Evolutionary conservation across 768 basidiomycete species (phyloP).

Genomic region (Lactifluus hygrophoroides): DNA sequence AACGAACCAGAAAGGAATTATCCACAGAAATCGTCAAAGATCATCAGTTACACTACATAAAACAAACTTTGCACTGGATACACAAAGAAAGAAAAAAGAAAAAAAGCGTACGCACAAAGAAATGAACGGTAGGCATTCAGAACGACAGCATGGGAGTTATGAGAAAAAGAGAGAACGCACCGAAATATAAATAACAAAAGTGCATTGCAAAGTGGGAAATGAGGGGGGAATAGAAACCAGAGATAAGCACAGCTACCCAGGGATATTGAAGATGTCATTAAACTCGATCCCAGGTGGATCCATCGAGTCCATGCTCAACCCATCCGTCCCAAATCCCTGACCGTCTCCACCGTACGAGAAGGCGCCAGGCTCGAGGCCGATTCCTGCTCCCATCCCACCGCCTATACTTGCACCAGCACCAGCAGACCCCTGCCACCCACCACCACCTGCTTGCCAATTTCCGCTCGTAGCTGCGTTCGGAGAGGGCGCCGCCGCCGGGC

Average conservation of each 20-base stretch:
- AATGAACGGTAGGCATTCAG: not conserved
- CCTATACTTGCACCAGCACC: slow-evolving; percentile 1
- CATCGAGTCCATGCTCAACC: slow-evolving; percentile 14
- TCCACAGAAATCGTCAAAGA: slow-evolving; percentile 10
- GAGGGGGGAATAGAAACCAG: not conserved
- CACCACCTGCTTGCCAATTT: slow-evolving; percentile 10
- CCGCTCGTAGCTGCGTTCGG: slow-evolving; percentile 5
- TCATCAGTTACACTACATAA: slow-evolving; percentile 17
- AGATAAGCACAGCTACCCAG: not conserved
- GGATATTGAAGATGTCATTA: slow-evolving; percentile 20
- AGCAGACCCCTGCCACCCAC: slow-evolving; percentile 5
- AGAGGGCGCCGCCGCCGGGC: slow-evolving; percentile 14
- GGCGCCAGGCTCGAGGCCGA: slow-evolving; percentile 7
- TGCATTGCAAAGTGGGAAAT: not conserved
- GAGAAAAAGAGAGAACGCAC: not conserved
- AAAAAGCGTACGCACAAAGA: not conserved
- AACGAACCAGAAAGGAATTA: too few relatives aligned
- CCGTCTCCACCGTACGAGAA: slow-evolving; percentile 12
- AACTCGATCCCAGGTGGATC: slow-evolving; percentile 20
- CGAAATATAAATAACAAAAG: not conserved
- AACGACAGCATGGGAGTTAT: not conserved
- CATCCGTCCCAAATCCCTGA: slow-evolving; percentile 10
- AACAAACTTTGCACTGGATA: slow-evolving; percentile 1
- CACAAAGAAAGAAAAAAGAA: not conserved
- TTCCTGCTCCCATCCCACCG: slow-evolving; percentile 8